Base-by-base conservation (phyloP, 1,139 yeast genomes). In the Protomyces inouyei region DNA sequence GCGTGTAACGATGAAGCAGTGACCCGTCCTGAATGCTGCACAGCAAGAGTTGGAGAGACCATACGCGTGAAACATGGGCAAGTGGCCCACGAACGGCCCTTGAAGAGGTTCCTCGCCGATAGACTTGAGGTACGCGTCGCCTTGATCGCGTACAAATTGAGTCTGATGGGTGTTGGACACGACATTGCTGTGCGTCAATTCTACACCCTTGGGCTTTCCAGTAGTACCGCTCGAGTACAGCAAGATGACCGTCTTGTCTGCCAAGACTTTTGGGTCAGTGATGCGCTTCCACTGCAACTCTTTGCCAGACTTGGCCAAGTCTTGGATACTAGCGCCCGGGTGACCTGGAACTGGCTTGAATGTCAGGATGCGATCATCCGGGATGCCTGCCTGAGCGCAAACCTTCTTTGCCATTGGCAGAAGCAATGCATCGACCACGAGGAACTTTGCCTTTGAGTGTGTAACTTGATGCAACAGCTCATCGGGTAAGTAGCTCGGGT, bases 201-300 rank as follows among this genome's bases (percentile, higher is more conserved):
- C 82, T 25, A 86, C 93, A 35, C 88, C 89, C 72, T 85, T 85
- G 10, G 89, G 88, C 16, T 61, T 60, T 55, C 78, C 92, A 1
- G 90, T 84, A n/a, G 93, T 86, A 40, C 93, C 93, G 2, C 90
- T 84, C 3, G 95, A 87, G 73, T 87, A 88, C 67, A 73, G 67
- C 73, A 75, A 6, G 78, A 78, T 16, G 70, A 71, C 57, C 71
- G 71, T 10, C 67, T 60, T 56, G 46, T 55, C 28, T 60, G 35
- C 65, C 67, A 51, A 35, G 54, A 53, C 54, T 59, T 37, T 61
- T 54, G 56, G 67, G 56, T 51, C 52, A 12, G 66, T 61, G 57
- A 51, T 57, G 23, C 55, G 63, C 65, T 59, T 32, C 66, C 54
- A 51, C 37, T 43, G 46, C 45, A 67, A 43, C 45, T 57, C 57